phyloP scores from a whole-genome alignment of 768 basidiomycete species.

The Lepiota venenata region DNA sequence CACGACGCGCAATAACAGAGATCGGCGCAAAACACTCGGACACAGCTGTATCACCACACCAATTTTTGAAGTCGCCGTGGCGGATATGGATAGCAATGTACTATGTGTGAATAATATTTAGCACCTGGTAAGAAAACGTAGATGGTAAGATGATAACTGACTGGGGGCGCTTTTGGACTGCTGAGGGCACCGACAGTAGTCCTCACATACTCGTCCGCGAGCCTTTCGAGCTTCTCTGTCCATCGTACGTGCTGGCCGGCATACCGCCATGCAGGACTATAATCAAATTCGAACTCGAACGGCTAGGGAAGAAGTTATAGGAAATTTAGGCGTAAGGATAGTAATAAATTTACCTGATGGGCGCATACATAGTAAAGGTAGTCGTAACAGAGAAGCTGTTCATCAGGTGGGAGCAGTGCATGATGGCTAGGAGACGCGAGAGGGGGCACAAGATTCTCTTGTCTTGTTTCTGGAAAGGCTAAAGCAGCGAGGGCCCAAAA shows the following conservation, averaged over 20 bases:
- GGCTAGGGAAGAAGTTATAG: constrained; percentile 30
- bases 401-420: constrained; percentile 45
- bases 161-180: constrained; percentile 41
- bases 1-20: constrained; percentile 49
- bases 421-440: constrained; percentile 36
- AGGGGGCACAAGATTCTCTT: constrained; percentile 34
- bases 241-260: constrained; percentile 52
- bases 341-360: constrained; percentile 33
- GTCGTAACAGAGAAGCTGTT: constrained; percentile 49
- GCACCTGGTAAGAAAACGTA: neutral
- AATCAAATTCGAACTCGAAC: constrained; percentile 54
- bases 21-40: constrained; percentile 53
- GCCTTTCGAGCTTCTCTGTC: constrained; percentile 34
- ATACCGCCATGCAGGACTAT: constrained; percentile 55
- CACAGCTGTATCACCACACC: constrained; percentile 38
- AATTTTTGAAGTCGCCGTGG: constrained; percentile 48
- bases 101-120: constrained; percentile 21
- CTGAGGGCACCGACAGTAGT: constrained; percentile 36
- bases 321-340: neutral
- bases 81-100: constrained; percentile 59
- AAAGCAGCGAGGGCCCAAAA: constrained; percentile 47
- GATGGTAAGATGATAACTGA: constrained; percentile 23
- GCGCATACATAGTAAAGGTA: constrained; percentile 49
- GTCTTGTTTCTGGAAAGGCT: constrained; percentile 41
- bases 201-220: constrained; percentile 45